These are phyloP conservation scores for Stephanodiscus triporus DNA, from an alignment of 108 stramenopile species.

Conservation along the genomic window DNA sequence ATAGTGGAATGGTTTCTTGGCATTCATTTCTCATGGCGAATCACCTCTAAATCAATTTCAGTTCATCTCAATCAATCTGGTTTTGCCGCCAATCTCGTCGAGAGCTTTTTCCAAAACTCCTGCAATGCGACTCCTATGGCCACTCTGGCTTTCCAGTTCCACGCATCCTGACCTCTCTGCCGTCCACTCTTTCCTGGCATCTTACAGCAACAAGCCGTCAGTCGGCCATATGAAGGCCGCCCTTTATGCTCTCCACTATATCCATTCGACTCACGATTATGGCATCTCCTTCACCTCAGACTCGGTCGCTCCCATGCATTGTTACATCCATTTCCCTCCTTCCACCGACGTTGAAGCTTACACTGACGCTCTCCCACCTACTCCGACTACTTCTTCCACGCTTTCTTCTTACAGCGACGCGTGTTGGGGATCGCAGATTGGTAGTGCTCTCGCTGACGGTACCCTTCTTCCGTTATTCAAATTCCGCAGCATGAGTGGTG, in stretches of 20 bases:
- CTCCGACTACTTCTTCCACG: not conserved
- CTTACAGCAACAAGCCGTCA: slow-evolving; percentile 4
- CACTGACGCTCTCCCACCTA: slow-evolving; percentile 10
- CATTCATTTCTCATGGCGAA: slow-evolving; percentile 21
- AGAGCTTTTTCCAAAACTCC: slow-evolving; percentile 3
- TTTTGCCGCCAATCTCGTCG: slow-evolving; percentile 15
- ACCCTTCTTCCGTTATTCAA: slow-evolving; percentile 11
- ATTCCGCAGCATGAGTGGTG: slow-evolving; percentile 19
- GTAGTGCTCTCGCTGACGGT: slow-evolving; percentile 9
- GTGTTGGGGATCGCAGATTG: no score
- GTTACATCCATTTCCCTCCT: slow-evolving; percentile 12
- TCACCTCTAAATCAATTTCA: not conserved
- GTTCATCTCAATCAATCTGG: slow-evolving; percentile 42
- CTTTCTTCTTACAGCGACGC: slow-evolving; percentile 14
- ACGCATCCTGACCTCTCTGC: slow-evolving; percentile 18
- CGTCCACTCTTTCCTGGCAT: slow-evolving; percentile 11
- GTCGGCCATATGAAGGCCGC: slow-evolving; percentile 5
- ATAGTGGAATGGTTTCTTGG: slow-evolving; percentile 33
- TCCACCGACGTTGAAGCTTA: slow-evolving; percentile 13
- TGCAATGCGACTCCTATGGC: slow-evolving; percentile 13
- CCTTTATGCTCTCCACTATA: slow-evolving; percentile 17
- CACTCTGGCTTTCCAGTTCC: slow-evolving; percentile 23
- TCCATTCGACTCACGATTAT: slow-evolving; percentile 12
- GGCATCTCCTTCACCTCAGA: slow-evolving; percentile 19
- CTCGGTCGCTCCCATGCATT: not conserved